Evolutionary conservation across 2,329 filamentous ascomycete species (phyloP).

Genomic region (Neofusicoccum umdonicola): DNA sequence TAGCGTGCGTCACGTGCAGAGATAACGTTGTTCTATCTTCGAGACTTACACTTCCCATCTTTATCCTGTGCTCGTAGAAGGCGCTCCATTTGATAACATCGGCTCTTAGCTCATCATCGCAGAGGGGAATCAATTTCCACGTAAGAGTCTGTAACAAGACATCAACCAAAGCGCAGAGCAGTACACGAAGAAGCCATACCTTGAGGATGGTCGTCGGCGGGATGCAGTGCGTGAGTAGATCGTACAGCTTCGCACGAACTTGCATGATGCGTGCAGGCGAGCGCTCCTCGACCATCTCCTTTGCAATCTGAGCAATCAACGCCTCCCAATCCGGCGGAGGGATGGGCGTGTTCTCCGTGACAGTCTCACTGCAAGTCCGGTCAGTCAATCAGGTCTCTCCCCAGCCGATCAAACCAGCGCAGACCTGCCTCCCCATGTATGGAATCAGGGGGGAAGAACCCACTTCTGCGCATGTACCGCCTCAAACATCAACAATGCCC

Average conservation of each 20-base stretch:
- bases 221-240: constrained; percentile 94
- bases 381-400: neutral
- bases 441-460: constrained; percentile 28
- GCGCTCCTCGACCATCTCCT: constrained; percentile 89
- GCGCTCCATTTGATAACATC: constrained; percentile 95
- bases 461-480: constrained; percentile 97
- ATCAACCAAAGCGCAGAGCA: neutral
- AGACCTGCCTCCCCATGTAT: no score
- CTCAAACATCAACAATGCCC: constrained; percentile 94
- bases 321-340: constrained; percentile 97
- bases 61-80: constrained; percentile 94
- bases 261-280: constrained; percentile 85
- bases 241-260: constrained; percentile 92
- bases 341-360: constrained; percentile 82
- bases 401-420: no score
- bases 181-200: constrained; percentile 35
- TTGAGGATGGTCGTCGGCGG: constrained; percentile 92
- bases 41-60: constrained; percentile 65
- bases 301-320: constrained; percentile 82
- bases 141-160: constrained; percentile 63
- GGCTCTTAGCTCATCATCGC: constrained; percentile 85
- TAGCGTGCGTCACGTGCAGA: neutral
- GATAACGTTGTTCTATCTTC: neutral
- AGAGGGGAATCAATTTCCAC: constrained; percentile 83
- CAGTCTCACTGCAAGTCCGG: constrained; percentile 67